These are phyloP conservation scores for Metschnikowia lunata DNA, from an alignment of 805 yeast genomes.

Conservation along the genomic window DNA sequence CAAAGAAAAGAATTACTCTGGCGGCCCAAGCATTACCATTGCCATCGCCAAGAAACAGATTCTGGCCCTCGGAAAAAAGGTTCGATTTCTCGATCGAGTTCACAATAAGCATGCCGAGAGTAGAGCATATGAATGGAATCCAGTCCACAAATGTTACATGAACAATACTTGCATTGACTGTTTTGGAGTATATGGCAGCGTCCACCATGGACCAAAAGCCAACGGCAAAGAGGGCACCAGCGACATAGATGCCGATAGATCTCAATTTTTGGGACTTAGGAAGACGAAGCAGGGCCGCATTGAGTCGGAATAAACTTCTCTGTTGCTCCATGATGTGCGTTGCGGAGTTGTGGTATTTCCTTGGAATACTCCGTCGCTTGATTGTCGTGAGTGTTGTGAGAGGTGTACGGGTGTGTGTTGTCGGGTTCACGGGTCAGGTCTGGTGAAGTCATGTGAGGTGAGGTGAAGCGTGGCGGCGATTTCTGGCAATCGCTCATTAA, in stretches of 20 bases:
- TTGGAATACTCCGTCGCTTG: background rate
- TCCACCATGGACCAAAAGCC: conserved; percentile 91
- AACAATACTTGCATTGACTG: conserved; percentile 78
- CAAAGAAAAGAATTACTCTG: conserved; percentile 80
- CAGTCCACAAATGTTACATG: conserved; percentile 93
- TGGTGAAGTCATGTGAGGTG: too few relatives aligned
- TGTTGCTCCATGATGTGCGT: conserved; percentile 34
- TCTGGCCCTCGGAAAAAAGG: conserved; percentile 40
- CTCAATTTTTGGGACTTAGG: conserved; percentile 71
- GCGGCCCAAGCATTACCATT: conserved; percentile 85
- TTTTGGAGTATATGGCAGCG: conserved; percentile 80
- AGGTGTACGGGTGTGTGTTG: conserved; percentile 1
- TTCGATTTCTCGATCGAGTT: conserved; percentile 68
- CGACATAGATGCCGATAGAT: conserved; percentile 68
- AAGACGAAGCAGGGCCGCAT: conserved; percentile 46
- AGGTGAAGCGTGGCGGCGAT: too few relatives aligned
- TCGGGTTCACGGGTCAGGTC: background rate
- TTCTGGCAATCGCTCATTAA: too few relatives aligned
- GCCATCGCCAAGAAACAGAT: conserved; percentile 39
- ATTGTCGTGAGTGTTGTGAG: background rate
- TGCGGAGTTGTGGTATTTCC: background rate
- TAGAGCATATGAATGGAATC: conserved; percentile 88
- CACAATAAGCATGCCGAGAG: conserved; percentile 83
- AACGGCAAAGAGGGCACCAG: conserved; percentile 73
- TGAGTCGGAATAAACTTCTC: conserved; percentile 60